Percentiles rank a stretch among this genome's conserved stretches.
phyloP scores from a whole-genome alignment of 2,329 filamentous ascomycete genomes.

The Colletotrichum euphorbiae region DNA sequence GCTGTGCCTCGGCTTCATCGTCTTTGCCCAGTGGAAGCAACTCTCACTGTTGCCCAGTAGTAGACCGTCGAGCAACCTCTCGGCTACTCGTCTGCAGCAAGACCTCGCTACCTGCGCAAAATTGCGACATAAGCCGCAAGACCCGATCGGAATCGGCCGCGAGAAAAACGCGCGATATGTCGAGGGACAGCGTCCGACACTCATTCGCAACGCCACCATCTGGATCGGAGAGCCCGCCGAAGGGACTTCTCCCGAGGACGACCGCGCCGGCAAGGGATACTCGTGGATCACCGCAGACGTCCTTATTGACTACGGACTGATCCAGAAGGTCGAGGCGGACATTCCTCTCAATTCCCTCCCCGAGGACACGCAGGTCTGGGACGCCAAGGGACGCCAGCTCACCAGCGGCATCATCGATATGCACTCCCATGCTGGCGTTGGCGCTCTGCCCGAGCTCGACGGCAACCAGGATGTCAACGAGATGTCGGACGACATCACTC shows the following conservation, averaged over 20 bases:
- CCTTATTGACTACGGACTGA: constrained; percentile 70
- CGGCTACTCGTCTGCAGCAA: constrained; percentile 62
- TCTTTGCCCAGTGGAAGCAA: constrained; percentile 62
- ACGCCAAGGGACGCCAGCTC: constrained; percentile 70
- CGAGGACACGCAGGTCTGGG: constrained; percentile 61
- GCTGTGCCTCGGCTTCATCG: constrained; percentile 63
- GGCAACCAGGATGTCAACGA: constrained; percentile 73
- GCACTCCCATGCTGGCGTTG: constrained; percentile 75
- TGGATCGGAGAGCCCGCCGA: constrained; percentile 72
- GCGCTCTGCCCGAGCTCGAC: constrained; percentile 64
- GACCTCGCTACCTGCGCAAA: constrained; percentile 68
- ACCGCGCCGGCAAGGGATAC: constrained; percentile 68
- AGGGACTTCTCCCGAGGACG: constrained; percentile 65
- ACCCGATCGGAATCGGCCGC: constrained; percentile 67
- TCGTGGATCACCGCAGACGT: constrained; percentile 71
- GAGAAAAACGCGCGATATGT: constrained; percentile 71
- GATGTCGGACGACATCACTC: constrained; percentile 72
- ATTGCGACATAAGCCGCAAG: constrained; percentile 65
- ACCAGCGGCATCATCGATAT: constrained; percentile 78
- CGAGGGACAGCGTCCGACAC: constrained; percentile 67
- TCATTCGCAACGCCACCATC: constrained; percentile 75
- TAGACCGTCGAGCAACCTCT: constrained; percentile 53
- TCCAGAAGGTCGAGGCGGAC: constrained; percentile 61
- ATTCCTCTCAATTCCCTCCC: constrained; percentile 59
- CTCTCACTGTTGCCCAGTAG: constrained; percentile 40